These are phyloP conservation scores for Brettanomyces anomalus DNA, from an alignment of 805 yeast species.

Conservation along the genomic window DNA sequence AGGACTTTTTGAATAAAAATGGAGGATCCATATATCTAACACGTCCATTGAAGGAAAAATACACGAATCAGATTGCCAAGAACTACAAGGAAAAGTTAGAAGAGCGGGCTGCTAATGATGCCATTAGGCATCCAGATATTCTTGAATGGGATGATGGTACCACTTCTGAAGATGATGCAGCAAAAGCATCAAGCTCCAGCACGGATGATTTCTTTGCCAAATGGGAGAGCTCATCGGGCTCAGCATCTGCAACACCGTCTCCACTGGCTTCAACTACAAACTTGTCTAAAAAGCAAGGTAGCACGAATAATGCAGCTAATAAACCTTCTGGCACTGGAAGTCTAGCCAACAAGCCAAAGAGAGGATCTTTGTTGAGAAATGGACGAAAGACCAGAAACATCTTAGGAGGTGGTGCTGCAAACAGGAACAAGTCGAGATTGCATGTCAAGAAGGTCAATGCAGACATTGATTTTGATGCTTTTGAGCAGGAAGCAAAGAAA, in stretches of 20 bases:
- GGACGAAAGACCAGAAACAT: conserved; percentile 23
- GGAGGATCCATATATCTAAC: conserved; percentile 72
- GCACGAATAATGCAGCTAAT: conserved; percentile 14
- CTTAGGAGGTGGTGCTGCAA: conserved; percentile 34
- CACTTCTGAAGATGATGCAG: conserved; percentile 43
- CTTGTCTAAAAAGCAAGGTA: neutral
- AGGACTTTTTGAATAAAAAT: conserved; percentile 72
- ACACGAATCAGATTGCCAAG: conserved; percentile 70
- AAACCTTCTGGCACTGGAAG: conserved; percentile 20
- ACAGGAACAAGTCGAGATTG: conserved; percentile 49
- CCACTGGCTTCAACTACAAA: conserved; percentile 33
- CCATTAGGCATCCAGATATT: conserved; percentile 59
- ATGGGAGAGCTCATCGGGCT: conserved; percentile 65
- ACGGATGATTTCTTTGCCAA: conserved; percentile 85
- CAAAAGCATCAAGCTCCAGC: conserved; percentile 30
- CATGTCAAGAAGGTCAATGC: conserved; percentile 47
- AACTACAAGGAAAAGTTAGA: conserved; percentile 76
- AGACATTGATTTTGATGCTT: conserved; percentile 49
- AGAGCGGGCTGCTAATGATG: conserved; percentile 58
- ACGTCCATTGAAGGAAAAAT: conserved; percentile 67
- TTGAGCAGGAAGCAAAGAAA: conserved; percentile 69
- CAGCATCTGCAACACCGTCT: conserved; percentile 31
- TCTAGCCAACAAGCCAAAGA: conserved; percentile 8
- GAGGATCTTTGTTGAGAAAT: neutral
- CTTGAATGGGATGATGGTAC: conserved; percentile 52